phyloP scores from a whole-genome alignment of 768 basidiomycete species.

The Serendipita sp. region DNA sequence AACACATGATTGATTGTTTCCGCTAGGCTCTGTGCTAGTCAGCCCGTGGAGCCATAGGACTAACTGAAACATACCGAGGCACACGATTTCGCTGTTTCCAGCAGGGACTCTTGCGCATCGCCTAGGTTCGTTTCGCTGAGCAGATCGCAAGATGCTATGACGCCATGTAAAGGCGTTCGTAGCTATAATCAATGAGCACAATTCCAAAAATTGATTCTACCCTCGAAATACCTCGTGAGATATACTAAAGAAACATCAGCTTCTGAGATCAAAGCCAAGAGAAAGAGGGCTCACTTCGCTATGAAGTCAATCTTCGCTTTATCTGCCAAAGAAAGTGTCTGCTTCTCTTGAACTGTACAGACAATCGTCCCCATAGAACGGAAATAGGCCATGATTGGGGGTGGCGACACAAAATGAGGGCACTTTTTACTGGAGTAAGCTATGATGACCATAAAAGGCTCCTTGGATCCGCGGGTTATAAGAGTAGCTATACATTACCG shows the following conservation, averaged over 20 bases:
- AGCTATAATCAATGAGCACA: conserved; percentile 10
- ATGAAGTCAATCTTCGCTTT: conserved; percentile 88
- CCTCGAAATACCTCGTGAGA: conserved; percentile 60
- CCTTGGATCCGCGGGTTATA: conserved; percentile 73
- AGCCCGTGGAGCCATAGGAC: conserved; percentile 62
- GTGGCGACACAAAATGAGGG: not conserved
- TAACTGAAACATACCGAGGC: conserved; percentile 67
- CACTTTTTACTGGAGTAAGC: not conserved
- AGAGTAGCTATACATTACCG: conserved; percentile 47
- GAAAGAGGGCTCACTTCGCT: conserved; percentile 46
- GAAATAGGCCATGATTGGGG: not conserved
- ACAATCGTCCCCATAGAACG: conserved; percentile 57
- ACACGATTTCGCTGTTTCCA: conserved; percentile 15
- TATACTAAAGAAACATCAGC: conserved; percentile 34
- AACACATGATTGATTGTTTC: conserved; percentile 95
- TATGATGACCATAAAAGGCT: conserved; percentile 8
- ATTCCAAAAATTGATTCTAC: not conserved
- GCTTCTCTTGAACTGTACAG: conserved; percentile 78
- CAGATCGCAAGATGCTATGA: conserved; percentile 20
- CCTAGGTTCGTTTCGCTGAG: conserved; percentile 7
- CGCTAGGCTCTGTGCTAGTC: conserved; percentile 85
- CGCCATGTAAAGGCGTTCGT: conserved; percentile 75
- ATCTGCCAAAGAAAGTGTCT: conserved; percentile 85
- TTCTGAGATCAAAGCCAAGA: not conserved
- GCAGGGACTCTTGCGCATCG: not conserved